Conservation (phyloP, 768 basidiomycete genomes). For the Aureoboletus auriporus region DNA sequence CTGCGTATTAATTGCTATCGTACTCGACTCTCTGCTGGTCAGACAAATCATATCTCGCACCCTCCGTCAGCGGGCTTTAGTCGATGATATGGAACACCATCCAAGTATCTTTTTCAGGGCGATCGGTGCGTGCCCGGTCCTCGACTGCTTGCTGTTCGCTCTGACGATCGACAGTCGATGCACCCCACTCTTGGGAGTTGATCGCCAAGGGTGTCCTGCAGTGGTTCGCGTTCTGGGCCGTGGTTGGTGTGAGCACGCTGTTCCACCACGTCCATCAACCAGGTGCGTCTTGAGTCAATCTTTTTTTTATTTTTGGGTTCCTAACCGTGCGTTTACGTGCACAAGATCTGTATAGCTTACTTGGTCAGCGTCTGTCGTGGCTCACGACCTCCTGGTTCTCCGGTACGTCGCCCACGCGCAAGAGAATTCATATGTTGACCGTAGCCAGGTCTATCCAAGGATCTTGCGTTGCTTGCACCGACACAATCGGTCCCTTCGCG, state of each 20-base stretch:
- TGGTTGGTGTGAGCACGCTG: neutral
- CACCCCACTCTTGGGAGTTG: conserved; percentile 15
- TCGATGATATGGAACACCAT: neutral
- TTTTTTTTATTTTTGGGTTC: too few species aligned
- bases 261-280: neutral
- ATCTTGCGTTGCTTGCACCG: neutral
- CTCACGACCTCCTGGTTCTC: neutral
- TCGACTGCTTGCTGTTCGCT: neutral
- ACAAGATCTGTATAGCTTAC: neutral
- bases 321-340: too few species aligned
- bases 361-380: neutral
- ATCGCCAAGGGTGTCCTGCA: conserved; percentile 7
- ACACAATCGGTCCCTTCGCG: neutral
- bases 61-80: too few species aligned
- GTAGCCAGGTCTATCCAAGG: neutral
- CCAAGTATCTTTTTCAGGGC: conserved; percentile 6
- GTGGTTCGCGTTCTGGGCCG: conserved; percentile 8
- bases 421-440: neutral
- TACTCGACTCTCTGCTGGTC: conserved; percentile 9
- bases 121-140: conserved; percentile 9
- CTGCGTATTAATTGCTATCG: conserved; percentile 3
- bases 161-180: conserved; percentile 11
- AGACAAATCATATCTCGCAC: neutral
- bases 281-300: neutral
- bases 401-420: neutral